phyloP scores from a whole-genome alignment of 148 eudicot species.

The Beta vulgaris region DNA sequence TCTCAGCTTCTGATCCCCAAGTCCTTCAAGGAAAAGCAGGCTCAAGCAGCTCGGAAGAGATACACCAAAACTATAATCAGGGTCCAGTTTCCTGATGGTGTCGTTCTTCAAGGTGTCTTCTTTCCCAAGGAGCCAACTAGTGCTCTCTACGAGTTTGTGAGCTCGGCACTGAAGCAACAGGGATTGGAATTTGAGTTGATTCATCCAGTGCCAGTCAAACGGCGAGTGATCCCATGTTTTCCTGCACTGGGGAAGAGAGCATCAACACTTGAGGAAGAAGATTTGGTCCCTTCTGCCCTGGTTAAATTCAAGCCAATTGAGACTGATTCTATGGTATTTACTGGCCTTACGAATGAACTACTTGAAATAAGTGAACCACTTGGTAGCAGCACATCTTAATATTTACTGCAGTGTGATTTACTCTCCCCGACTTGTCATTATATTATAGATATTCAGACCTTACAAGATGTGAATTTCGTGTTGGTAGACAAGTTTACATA shows the following conservation, averaged over 20 bases:
- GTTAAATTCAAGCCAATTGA: constrained; percentile 77
- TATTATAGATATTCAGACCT: too few relatives aligned
- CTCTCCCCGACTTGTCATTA: not conserved
- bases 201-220: constrained; percentile 62
- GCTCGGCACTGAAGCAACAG: constrained; percentile 68
- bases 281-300: constrained; percentile 81
- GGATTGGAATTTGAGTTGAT: constrained; percentile 81
- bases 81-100: constrained; percentile 93
- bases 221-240: constrained; percentile 75
- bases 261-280: constrained; percentile 66
- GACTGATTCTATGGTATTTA: constrained; percentile 71
- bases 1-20: constrained; percentile 88
- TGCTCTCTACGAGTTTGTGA: constrained; percentile 78
- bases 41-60: constrained; percentile 71
- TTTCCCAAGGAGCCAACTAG: constrained; percentile 71
- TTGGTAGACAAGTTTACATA: too few relatives aligned
- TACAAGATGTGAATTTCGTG: too few relatives aligned
- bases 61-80: constrained; percentile 64
- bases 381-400: constrained; percentile 15
- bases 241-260: constrained; percentile 54
- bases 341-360: constrained; percentile 80
- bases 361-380: constrained; percentile 83
- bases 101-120: constrained; percentile 91
- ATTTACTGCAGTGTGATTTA: not conserved
- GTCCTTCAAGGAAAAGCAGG: constrained; percentile 84